These are phyloP conservation scores for Kwoniella bestiolae DNA, from an alignment of 768 basidiomycete species.

Conservation along the genomic window DNA sequence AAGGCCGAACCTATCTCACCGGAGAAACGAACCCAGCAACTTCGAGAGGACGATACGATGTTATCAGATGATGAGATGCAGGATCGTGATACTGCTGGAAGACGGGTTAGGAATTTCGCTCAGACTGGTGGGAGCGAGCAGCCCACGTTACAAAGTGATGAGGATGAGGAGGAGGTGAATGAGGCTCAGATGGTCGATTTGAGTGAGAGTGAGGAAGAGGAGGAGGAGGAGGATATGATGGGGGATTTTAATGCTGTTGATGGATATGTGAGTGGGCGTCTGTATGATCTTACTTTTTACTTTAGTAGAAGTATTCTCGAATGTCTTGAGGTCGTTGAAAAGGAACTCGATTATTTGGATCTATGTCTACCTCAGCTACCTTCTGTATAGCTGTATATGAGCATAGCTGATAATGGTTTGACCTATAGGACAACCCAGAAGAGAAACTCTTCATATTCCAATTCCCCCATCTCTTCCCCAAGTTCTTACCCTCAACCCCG, in stretches of 20 bases:
- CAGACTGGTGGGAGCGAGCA: slow-evolving; percentile 31
- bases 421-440: slow-evolving; percentile 45
- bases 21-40: slow-evolving; percentile 24
- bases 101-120: slow-evolving; percentile 34
- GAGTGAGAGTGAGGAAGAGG: slow-evolving; percentile 55
- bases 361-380: no score
- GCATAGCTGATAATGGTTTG: not conserved
- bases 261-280: slow-evolving; percentile 30
- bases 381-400: no score
- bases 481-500: slow-evolving; percentile 63
- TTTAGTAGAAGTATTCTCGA: not conserved
- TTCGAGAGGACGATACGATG: slow-evolving; percentile 50
- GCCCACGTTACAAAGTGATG: slow-evolving; percentile 11
- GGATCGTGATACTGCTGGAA: slow-evolving; percentile 48
- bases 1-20: slow-evolving; percentile 49
- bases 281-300: not conserved
- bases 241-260: slow-evolving; percentile 46
- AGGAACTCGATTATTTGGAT: no score
- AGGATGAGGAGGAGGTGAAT: slow-evolving; percentile 44
- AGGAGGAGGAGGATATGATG: slow-evolving; percentile 47
- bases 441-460: slow-evolving; percentile 79
- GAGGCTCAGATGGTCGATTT: slow-evolving; percentile 52
- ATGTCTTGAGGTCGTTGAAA: no score
- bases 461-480: slow-evolving; percentile 83
- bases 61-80: slow-evolving; percentile 45